These are phyloP conservation scores for Penicillium soppii DNA, from an alignment of 495 filamentous ascomycete species.

Conservation along the genomic window DNA sequence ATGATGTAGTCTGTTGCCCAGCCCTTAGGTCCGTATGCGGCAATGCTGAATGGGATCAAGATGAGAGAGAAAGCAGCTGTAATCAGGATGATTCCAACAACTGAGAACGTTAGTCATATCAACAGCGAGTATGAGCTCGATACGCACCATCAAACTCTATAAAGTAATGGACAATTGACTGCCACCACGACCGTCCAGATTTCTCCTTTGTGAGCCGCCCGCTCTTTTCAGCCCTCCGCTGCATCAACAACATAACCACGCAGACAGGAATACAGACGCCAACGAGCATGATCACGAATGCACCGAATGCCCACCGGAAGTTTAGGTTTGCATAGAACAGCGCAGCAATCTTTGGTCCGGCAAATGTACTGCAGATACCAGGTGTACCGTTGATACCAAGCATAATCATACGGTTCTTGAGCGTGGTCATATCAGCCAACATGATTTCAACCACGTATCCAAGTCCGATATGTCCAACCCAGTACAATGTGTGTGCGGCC, in stretches of 20 bases:
- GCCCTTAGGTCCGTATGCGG: conserved; percentile 35
- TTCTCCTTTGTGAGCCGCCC: conserved; percentile 28
- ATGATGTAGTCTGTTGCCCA: conserved; percentile 53
- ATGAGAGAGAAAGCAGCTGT: conserved; percentile 47
- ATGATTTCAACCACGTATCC: conserved; percentile 54
- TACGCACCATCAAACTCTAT: conserved; percentile 22
- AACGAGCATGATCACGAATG: conserved; percentile 52
- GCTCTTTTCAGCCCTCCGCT: conserved; percentile 46
- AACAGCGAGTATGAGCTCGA: no score
- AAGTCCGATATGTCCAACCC: conserved; percentile 52
- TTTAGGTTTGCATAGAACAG: conserved; percentile 20
- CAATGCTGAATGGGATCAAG: conserved; percentile 55
- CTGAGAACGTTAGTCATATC: conserved; percentile 11
- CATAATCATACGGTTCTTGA: conserved; percentile 57
- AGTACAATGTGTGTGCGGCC: conserved; percentile 48
- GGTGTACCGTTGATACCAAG: conserved; percentile 55
- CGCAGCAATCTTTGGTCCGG: conserved; percentile 15
- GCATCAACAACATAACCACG: conserved; percentile 42
- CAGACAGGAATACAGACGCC: conserved; percentile 38
- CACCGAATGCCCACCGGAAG: conserved; percentile 58
- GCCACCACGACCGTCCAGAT: conserved; percentile 17
- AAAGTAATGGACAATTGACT: conserved; percentile 14
- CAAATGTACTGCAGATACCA: conserved; percentile 51
- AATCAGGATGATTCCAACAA: conserved; percentile 53
- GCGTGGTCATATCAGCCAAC: conserved; percentile 57